Base-by-base conservation (phyloP, 2,329 filamentous ascomycete species). In the Colletotrichum endophyticum region DNA sequence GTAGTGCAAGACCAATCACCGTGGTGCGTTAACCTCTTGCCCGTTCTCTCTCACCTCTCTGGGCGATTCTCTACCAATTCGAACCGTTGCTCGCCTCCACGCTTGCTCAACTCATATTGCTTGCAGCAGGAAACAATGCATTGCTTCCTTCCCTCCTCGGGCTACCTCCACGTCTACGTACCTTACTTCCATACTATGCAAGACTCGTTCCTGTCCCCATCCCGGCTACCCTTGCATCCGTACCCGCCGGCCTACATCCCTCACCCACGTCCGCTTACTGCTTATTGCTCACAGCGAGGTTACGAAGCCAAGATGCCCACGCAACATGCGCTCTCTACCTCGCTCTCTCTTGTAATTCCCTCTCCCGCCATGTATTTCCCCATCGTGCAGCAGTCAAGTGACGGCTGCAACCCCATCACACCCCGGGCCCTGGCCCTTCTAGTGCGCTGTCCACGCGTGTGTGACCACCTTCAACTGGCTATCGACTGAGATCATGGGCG, bases 1-100 rank as follows among this genome's bases (percentile, higher is more conserved):
- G 49, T 30, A 16, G 74, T 79, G 75, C 76, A 39, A 72, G 53
- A 61, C 81, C 80, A 83, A 81, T 83, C 81, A 82, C 81, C 66
- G 77, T 76, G 66, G 74, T 75, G 72, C 70, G 71, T 62, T 67
- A 67, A 75, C 69, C 66, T 74, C 34, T 66, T 22, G n/a, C 15
- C 68, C 3, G 63, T 71, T 36, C 59, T 62, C 59, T 32, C 59
- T 32, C 68, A 16, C 72, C 59, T 75, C 19, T 39, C 56, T 30
- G 25, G n/a, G n/a, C 53, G 19, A 39, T 6, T 56, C 19, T 59
- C 66, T 27, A 16, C 28, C 49, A 32, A 69, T 19, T 32, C 36
- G 22, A 34, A 9, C 32, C 56, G 66, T 67, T 30, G 27, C 44
- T 68, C 39, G 27, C 66, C 66, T 56, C 66, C 63, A 66, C 44